A percentile compares a stretch with the other conserved stretches of the same genome.
Conservation (phyloP, 2,329 filamentous ascomycete species). For the Curvularia sp. region DNA sequence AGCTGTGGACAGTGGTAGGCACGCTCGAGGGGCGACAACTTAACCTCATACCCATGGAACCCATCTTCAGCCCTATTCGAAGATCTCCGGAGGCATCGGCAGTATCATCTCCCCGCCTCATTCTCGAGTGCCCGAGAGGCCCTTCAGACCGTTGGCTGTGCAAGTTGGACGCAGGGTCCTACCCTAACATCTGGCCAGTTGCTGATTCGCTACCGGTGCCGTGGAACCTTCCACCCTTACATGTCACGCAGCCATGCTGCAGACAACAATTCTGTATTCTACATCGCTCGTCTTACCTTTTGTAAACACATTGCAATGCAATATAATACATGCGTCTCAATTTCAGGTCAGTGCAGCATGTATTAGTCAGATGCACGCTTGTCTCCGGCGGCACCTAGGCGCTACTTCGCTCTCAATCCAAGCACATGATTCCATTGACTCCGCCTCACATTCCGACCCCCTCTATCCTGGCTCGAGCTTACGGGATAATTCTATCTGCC, state of each 20-base stretch:
- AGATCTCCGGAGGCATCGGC: neutral
- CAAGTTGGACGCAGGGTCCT: slow-evolving; percentile 17
- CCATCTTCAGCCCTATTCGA: neutral
- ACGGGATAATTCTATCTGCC: neutral
- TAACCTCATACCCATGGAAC: neutral
- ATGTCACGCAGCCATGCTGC: neutral
- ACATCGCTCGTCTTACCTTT: neutral
- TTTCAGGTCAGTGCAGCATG: neutral
- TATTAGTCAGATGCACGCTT: neutral
- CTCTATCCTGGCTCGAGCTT: neutral
- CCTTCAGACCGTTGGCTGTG: slow-evolving; percentile 13
- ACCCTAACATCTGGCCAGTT: slow-evolving; percentile 7
- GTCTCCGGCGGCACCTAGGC: neutral
- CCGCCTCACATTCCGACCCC: neutral
- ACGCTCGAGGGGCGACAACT: neutral
- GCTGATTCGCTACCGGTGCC: slow-evolving; percentile 14
- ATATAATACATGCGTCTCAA: neutral
- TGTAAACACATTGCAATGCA: slow-evolving; percentile 8
- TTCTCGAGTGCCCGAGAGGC: slow-evolving; percentile 1
- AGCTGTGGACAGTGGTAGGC: neutral
- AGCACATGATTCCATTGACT: neutral
- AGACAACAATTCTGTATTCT: neutral
- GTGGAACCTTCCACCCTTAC: neutral
- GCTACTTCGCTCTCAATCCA: neutral
- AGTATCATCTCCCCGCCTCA: slow-evolving; percentile 10